phyloP scores from a whole-genome alignment of 1,284 basidiomycete species.

The Prillingera fragicola region DNA sequence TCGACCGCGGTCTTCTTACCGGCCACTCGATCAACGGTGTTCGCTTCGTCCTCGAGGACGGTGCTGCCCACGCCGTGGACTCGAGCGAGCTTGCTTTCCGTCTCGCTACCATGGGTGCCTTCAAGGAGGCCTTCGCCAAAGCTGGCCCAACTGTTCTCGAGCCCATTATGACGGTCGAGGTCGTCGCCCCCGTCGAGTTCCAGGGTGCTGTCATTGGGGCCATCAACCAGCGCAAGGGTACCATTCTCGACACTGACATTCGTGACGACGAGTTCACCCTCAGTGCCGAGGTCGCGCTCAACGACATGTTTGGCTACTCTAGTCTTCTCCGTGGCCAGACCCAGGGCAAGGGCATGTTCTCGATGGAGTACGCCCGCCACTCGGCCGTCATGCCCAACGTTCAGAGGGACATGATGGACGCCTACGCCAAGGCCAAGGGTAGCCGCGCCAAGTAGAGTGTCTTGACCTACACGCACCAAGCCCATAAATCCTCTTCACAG shows the following conservation, averaged over 20 bases:
- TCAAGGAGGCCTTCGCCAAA: slow-evolving; percentile 80
- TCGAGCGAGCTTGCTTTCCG: slow-evolving; percentile 96
- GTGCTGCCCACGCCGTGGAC: slow-evolving; percentile 90
- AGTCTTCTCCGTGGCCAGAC: slow-evolving; percentile 86
- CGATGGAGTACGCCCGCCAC: slow-evolving; percentile 92
- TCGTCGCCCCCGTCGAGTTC: slow-evolving; percentile 93
- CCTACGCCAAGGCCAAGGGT: slow-evolving; percentile 61
- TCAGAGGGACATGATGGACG: slow-evolving; percentile 74
- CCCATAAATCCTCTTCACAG: too few relatives aligned
- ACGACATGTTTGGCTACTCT: slow-evolving; percentile 99
- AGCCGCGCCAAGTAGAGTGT: too few relatives aligned
- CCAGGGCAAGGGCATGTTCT: slow-evolving; percentile 94
- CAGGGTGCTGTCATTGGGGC: slow-evolving; percentile 95
- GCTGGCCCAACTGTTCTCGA: slow-evolving; percentile 82
- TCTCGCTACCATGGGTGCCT: slow-evolving; percentile 81
- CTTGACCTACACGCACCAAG: too few relatives aligned
- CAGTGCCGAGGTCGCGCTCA: slow-evolving; percentile 85
- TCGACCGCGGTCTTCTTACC: slow-evolving; percentile 84
- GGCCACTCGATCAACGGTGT: slow-evolving; percentile 85
- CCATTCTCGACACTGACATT: slow-evolving; percentile 93
- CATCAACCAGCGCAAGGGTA: slow-evolving; percentile 87
- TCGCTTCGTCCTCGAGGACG: slow-evolving; percentile 85
- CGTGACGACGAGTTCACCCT: slow-evolving; percentile 95
- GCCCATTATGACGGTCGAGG: slow-evolving; percentile 97
- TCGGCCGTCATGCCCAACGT: slow-evolving; percentile 81